Evolutionary conservation across 441 rosid species (phyloP).

Genomic region (Erysimum cheiri): DNA sequence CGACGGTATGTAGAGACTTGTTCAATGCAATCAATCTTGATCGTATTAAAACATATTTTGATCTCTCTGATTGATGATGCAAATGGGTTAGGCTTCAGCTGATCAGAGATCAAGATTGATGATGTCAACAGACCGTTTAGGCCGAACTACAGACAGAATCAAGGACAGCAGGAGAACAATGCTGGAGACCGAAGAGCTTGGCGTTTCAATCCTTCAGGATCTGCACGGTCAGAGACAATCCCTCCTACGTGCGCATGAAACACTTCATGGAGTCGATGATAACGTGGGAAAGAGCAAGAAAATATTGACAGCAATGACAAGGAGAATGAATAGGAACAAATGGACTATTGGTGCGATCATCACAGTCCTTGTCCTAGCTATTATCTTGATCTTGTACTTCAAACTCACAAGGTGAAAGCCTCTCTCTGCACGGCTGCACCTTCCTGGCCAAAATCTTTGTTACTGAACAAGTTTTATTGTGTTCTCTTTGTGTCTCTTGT

Average conservation of each 20-base stretch:
- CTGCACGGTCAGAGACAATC: constrained; percentile 86
- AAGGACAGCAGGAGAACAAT: constrained; percentile 85
- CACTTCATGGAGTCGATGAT: constrained; percentile 92
- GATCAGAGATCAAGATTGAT: constrained; percentile 86
- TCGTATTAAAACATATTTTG: background rate
- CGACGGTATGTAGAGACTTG: constrained; percentile 57
- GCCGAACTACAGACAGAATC: constrained; percentile 63
- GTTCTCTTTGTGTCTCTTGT: background rate
- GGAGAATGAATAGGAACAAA: constrained; percentile 86
- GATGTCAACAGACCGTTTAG: constrained; percentile 75
- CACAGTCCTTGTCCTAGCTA: constrained; percentile 61
- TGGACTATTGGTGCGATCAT: constrained; percentile 66
- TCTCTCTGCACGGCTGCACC: background rate
- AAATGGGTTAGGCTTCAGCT: constrained; percentile 79
- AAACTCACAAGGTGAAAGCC: constrained; percentile 62
- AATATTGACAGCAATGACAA: constrained; percentile 64
- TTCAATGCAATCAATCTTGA: background rate
- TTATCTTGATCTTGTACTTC: constrained; percentile 69
- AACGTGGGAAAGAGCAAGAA: constrained; percentile 85
- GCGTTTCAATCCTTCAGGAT: constrained; percentile 95
- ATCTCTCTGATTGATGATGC: background rate
- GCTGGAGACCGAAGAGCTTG: constrained; percentile 94
- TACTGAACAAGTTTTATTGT: background rate
- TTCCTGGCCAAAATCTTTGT: background rate
- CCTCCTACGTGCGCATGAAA: constrained; percentile 73